Conservation (phyloP, 345 rosid genomes). For the Psidium guajava region DNA sequence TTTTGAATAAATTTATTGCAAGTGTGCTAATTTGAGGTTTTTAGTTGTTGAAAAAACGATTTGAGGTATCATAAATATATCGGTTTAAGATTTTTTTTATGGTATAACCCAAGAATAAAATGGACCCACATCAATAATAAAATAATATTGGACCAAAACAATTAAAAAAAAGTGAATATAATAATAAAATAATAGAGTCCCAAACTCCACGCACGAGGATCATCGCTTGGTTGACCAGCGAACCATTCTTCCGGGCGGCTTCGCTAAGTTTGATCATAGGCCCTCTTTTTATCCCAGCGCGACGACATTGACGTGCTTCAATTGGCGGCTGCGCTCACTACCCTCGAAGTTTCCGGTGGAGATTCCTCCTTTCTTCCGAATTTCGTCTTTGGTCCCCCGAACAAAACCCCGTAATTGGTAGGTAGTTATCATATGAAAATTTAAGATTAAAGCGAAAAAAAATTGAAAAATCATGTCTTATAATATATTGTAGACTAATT, state of each 20-base stretch:
- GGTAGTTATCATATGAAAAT: no score
- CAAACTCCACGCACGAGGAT: background rate
- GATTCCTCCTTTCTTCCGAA: background rate
- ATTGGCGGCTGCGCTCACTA: background rate
- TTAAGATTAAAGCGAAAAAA: no score
- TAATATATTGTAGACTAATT: no score
- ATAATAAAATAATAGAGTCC: background rate
- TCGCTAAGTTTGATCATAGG: background rate
- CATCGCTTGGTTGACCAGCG: background rate
- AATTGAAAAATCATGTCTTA: no score
- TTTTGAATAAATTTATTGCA: no score
- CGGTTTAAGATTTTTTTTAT: no score
- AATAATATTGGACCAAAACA: background rate
- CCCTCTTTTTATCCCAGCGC: background rate
- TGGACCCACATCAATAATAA: background rate
- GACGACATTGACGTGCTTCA: background rate
- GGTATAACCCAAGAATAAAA: background rate
- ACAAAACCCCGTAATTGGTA: background rate
- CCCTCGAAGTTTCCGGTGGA: background rate
- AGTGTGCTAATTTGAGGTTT: no score
- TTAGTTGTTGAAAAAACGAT: no score
- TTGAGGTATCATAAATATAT: no score
- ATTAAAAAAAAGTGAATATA: no score
- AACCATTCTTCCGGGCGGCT: background rate
- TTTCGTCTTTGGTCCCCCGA: background rate